These are phyloP conservation scores for Alternaria panax DNA, from an alignment of 2,329 filamentous ascomycete genomes.

Conservation along the genomic window DNA sequence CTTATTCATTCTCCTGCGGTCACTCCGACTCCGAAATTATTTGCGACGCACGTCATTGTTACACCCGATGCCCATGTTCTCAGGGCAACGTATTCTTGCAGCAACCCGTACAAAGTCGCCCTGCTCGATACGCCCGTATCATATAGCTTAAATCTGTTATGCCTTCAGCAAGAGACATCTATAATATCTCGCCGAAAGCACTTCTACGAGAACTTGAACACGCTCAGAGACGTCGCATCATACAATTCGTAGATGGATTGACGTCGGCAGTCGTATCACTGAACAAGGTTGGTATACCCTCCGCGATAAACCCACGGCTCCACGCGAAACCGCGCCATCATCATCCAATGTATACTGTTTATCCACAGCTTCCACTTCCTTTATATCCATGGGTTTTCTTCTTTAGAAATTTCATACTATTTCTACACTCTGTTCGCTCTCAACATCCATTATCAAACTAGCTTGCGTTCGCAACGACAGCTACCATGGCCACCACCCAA, in stretches of 20 bases:
- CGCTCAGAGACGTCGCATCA: background rate
- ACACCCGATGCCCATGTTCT: background rate
- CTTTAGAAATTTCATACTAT: background rate
- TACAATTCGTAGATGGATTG: background rate
- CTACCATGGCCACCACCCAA: background rate
- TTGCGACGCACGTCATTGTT: background rate
- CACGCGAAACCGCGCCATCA: background rate
- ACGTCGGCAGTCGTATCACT: background rate
- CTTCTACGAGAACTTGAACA: background rate
- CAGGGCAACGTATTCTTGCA: background rate
- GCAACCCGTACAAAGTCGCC: background rate
- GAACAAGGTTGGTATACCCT: background rate
- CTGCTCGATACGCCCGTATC: background rate
- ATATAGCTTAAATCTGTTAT: background rate
- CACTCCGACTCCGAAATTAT: background rate
- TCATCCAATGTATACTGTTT: background rate
- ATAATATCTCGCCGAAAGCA: background rate
- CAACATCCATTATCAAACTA: background rate
- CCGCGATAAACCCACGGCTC: background rate
- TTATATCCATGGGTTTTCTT: background rate
- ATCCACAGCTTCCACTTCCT: background rate
- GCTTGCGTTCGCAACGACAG: background rate
- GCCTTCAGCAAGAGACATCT: background rate
- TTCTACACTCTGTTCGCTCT: no score
- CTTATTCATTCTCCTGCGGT: background rate